Conservation (phyloP, 139 green algal species). For the Picochlorum sp. region DNA sequence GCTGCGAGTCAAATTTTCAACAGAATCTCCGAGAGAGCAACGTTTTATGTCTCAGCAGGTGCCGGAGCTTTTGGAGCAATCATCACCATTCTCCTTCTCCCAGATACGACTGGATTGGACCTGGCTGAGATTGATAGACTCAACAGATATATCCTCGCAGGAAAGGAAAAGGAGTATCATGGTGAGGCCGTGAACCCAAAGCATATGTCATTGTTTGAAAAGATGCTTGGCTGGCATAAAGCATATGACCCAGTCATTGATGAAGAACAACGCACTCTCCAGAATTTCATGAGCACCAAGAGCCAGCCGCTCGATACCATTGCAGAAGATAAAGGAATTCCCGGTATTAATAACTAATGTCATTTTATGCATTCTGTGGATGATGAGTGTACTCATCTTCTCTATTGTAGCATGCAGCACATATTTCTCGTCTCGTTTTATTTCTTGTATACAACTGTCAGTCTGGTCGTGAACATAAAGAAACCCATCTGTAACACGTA, state of each 20-base stretch:
- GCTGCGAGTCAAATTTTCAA: constrained; percentile 34
- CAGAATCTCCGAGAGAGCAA: constrained; percentile 10
- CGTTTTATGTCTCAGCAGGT: constrained; percentile 40
- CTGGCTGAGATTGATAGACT: constrained; percentile 52
- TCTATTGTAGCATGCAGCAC: no score
- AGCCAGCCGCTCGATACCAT: no score
- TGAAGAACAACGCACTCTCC: constrained; percentile 23
- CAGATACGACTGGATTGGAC: constrained; percentile 48
- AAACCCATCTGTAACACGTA: no score
- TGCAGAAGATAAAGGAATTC: no score
- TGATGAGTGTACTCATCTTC: no score
- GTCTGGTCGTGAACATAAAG: no score
- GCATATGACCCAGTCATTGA: constrained; percentile 36
- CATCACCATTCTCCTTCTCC: constrained; percentile 51
- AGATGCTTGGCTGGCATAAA: constrained; percentile 14
- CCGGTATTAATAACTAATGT: no score
- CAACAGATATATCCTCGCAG: constrained; percentile 24
- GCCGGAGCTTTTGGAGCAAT: constrained; percentile 31
- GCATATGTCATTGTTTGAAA: constrained; percentile 52
- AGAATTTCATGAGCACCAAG: neutral
- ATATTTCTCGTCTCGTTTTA: no score
- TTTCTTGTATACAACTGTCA: no score
- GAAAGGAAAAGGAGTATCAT: constrained; percentile 20
- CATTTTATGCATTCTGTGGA: no score
- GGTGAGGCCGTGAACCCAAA: constrained; percentile 53